Percentiles rank a stretch among this genome's conserved stretches.
These are phyloP conservation scores for Leishmania tarentolae DNA, from an alignment of 208 protist genomes.

Conservation along the genomic window DNA sequence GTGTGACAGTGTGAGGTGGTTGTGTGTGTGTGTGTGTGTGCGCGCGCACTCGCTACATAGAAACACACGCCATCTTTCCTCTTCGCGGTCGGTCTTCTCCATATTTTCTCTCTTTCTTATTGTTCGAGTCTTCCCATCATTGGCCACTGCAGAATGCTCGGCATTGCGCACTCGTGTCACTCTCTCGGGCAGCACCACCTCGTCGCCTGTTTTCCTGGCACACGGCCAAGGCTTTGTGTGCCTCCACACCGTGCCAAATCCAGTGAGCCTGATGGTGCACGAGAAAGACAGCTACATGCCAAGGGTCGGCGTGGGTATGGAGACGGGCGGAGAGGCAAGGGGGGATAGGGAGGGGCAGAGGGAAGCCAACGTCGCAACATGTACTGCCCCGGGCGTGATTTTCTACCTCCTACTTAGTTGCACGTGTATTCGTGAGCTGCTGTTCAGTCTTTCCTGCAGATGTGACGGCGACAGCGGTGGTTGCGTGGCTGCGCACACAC, in stretches of 20 bases:
- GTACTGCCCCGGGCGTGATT: neutral
- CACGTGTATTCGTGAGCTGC: neutral
- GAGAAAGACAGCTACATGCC: neutral
- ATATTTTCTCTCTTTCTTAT: neutral
- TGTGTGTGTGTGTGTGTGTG: neutral
- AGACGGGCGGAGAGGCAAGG: neutral
- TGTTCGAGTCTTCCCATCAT: neutral
- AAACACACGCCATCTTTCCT: neutral
- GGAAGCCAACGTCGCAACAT: neutral
- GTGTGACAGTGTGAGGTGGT: neutral
- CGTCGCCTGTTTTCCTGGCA: neutral
- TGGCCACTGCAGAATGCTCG: neutral
- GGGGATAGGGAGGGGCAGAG: neutral
- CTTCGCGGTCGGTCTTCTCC: neutral
- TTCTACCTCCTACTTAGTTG: constrained; percentile 8
- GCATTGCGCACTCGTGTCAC: neutral
- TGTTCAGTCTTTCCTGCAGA: neutral
- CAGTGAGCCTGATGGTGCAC: neutral
- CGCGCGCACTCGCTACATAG: neutral
- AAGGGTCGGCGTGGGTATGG: too few relatives aligned
- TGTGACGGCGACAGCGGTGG: neutral
- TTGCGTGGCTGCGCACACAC: neutral
- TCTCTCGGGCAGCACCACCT: neutral
- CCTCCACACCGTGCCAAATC: neutral
- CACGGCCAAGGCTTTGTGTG: neutral